These are phyloP conservation scores for Fusarium nygamai DNA, from an alignment of 2,329 filamentous ascomycete genomes.

Conservation along the genomic window DNA sequence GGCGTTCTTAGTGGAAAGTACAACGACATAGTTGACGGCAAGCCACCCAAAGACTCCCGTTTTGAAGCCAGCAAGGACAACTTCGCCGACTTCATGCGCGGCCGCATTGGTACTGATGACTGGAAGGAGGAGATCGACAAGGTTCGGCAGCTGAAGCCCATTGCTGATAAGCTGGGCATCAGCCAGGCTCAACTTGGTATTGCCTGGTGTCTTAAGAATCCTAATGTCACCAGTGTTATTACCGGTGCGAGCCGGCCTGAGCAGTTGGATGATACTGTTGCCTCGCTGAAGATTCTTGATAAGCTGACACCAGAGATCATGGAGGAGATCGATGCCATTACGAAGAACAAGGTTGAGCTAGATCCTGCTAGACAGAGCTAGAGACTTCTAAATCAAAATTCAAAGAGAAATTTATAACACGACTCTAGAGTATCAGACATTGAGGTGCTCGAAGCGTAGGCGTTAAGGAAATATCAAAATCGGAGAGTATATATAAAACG, in stretches of 20 bases:
- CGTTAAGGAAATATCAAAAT: too few relatives aligned
- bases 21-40: slow-evolving; percentile 61
- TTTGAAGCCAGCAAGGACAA: slow-evolving; percentile 67
- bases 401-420: neutral
- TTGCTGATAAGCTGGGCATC: slow-evolving; percentile 68
- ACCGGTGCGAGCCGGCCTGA: slow-evolving; percentile 62
- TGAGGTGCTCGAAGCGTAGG: neutral
- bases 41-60: slow-evolving; percentile 64
- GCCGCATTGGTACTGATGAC: slow-evolving; percentile 56
- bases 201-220: slow-evolving; percentile 65
- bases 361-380: slow-evolving; percentile 41
- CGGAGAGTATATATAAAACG: neutral
- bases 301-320: slow-evolving; percentile 62
- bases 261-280: slow-evolving; percentile 63
- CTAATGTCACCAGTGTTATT: slow-evolving; percentile 63
- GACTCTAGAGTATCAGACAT: neutral
- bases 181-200: slow-evolving; percentile 61
- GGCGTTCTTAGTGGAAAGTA: slow-evolving; percentile 75
- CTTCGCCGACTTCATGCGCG: slow-evolving; percentile 65
- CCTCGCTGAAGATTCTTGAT: slow-evolving; percentile 56
- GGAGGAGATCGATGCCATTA: slow-evolving; percentile 60
- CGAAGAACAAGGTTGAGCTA: slow-evolving; percentile 43
- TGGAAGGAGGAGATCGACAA: slow-evolving; percentile 62
- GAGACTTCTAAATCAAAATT: neutral
- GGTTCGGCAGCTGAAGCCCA: slow-evolving; percentile 54